Percentiles rank a stretch among this genome's conserved stretches.
phyloP scores from a whole-genome alignment of 2,329 filamentous ascomycete genomes.

The Zymoseptoria tritici region DNA sequence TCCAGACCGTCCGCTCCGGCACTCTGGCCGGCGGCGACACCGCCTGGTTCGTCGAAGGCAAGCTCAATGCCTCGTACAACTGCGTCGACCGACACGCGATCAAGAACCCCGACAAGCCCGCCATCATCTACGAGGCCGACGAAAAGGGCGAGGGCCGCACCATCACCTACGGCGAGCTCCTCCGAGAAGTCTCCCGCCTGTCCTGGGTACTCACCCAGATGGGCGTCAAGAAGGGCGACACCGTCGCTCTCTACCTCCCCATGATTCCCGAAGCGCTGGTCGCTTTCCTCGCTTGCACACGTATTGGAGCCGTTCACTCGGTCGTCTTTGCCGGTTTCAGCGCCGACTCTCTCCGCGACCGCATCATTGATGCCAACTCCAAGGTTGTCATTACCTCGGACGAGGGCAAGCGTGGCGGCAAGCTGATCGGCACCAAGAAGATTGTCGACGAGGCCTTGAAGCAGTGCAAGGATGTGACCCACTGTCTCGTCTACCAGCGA shows the following conservation, averaged over 20 bases:
- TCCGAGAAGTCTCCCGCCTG: slow-evolving; percentile 81
- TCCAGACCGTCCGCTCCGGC: slow-evolving; percentile 78
- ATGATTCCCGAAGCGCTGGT: slow-evolving; percentile 97
- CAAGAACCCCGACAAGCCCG: slow-evolving; percentile 83
- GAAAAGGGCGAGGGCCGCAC: slow-evolving; percentile 79
- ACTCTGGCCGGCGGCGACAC: slow-evolving; percentile 71
- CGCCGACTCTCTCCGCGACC: slow-evolving; percentile 88
- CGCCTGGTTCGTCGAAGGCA: slow-evolving; percentile 91
- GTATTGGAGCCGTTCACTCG: slow-evolving; percentile 93
- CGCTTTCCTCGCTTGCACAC: slow-evolving; percentile 80
- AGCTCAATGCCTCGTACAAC: slow-evolving; percentile 94
- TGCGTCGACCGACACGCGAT: slow-evolving; percentile 95
- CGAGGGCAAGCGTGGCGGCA: slow-evolving; percentile 95
- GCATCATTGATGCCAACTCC: slow-evolving; percentile 81
- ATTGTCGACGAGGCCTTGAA: slow-evolving; percentile 97
- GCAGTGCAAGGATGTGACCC: slow-evolving; percentile 81
- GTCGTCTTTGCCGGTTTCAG: slow-evolving; percentile 98
- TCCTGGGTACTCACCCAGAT: slow-evolving; percentile 88
- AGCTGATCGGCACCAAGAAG: slow-evolving; percentile 96
- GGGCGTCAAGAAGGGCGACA: slow-evolving; percentile 95
- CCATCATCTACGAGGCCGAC: slow-evolving; percentile 98
- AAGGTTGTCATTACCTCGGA: slow-evolving; percentile 95
- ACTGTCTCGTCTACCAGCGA: slow-evolving; percentile 88
- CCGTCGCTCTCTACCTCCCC: slow-evolving; percentile 91
- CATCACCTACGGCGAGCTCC: slow-evolving; percentile 87